Evolutionary conservation across 306 rosid species (phyloP), one percentile per base, ranked within the genome.

Genomic region (Gastrolobium bilobum): DNA sequence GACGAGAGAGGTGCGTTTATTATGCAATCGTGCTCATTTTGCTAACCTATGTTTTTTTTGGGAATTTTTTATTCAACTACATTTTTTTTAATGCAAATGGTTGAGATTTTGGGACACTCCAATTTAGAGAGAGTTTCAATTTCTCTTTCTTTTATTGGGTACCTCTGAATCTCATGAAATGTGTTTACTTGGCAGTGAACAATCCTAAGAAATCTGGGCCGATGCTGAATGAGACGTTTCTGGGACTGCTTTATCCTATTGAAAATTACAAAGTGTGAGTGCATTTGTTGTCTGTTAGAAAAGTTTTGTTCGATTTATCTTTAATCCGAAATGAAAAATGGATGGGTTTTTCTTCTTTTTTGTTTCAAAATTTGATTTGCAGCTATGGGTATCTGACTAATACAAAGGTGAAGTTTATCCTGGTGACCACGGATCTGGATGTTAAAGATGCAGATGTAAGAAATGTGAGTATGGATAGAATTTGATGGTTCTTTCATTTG

Each of bases 201-300:
- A 93, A 96, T 88, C 98, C 99, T 57, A 93, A 89, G 56, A 96
- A 88, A 78, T 76, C 97, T 33, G 96, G 94, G 68, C 87, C 98
- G 0, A 87, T 93, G 69, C 80, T 96, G 83, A 93, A 93, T 78
- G 98, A 93, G 91, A 88, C 97, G 34, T 96, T 93, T 90, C 79
- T 96, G 59, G 98, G 99, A 71, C 86, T 96, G 73, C 96, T 96
- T 34, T 91, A 93, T 85, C 99, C 99, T 38, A 91, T 96, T 47
- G 98, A 96, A 73, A 96, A 96, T 77, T 91, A 86, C 88, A 90
- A 87, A 91, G 99, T 93, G 99, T 95, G 87, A 91, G 99, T 87
- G 6, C 13, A 43, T 62, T 67, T 77, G 53, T 77, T 10, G 0
- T 71, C 31, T 52, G 7, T 65, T 33, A 13, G 61, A 78, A 3